Evolutionary conservation across 306 rosid species (phyloP), one percentile per base, ranked within the genome.

Genomic region (Ceratonia siliqua): DNA sequence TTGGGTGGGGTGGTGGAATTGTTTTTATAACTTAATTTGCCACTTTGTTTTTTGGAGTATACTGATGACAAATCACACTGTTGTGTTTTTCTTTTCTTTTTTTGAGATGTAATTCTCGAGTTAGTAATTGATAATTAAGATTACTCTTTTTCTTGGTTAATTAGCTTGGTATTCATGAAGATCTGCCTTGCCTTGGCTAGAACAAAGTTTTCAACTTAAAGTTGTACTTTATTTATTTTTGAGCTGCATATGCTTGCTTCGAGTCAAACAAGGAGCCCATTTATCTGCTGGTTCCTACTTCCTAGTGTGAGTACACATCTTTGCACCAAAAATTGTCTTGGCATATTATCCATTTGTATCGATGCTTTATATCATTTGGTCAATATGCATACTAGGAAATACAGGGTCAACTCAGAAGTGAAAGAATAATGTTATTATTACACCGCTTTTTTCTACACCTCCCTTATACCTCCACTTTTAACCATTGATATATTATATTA

Each of bases 221-320:
- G n/a, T n/a, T n/a, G 9, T 36, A 65, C 8, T 43, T 56, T 57
- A 5, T 38, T 21, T 70, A 38, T 67, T 8, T 22, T 2, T 39
- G 70, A 10, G 53, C 41, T 48, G 54, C 10, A 57, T 41, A 70
- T 8, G 25, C 41, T 41, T 65, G 71, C 68, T 39, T 66, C 10
- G 64, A 63, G 70, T 30, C 6, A 8, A 49, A 22, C 72, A 72
- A 17, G 64, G 41, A 43, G 20, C 45, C 38, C 4, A 11, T 36
- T 12, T 5, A 21, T 54, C 2, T 46, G 67, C 22, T 33, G 12
- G 52, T 72, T 27, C 52, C 36, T 56, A 21, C 39, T 72, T 27
- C 52, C 36, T 56, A 21, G 72, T 66, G 67, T 49, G 53, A 18
- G 14, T 61, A 58, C 11, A 11, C 8, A 52, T 20, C 21, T 49